A percentile compares a stretch with the other conserved stretches of the same genome.
Evolutionary conservation across 2,329 filamentous ascomycete species (phyloP).

Genomic region (Fusarium oligoseptatum): DNA sequence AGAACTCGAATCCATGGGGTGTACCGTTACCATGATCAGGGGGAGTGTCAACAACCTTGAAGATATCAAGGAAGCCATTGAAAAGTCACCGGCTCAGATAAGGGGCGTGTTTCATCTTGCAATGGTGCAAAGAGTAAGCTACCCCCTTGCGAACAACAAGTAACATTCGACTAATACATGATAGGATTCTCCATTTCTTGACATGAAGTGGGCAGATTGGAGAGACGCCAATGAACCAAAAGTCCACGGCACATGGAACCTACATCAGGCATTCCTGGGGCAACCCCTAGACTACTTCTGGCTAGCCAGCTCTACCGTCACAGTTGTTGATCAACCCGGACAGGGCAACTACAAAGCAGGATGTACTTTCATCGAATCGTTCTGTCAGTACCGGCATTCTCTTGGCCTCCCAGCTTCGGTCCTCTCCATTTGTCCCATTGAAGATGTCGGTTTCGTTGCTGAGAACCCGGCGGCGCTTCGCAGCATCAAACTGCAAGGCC

Average conservation of each 20-base stretch:
- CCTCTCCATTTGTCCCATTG: slow-evolving; percentile 15
- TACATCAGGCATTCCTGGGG: slow-evolving; percentile 39
- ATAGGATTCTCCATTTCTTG: slow-evolving; percentile 49
- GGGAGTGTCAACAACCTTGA: slow-evolving; percentile 12
- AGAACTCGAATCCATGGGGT: slow-evolving; percentile 31
- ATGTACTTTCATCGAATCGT: slow-evolving; percentile 24
- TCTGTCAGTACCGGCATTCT: slow-evolving; percentile 17
- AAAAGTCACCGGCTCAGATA: slow-evolving; percentile 18
- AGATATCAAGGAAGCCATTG: slow-evolving; percentile 26
- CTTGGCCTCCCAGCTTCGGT: slow-evolving; percentile 20
- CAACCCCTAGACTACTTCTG: slow-evolving; percentile 54
- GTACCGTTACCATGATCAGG: slow-evolving; percentile 1
- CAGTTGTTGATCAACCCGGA: slow-evolving; percentile 7
- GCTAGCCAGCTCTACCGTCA: slow-evolving; percentile 17
- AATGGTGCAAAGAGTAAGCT: slow-evolving; percentile 43
- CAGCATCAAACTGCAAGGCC: neutral
- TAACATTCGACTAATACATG: neutral
- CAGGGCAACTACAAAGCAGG: slow-evolving; percentile 27
- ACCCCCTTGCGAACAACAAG: neutral
- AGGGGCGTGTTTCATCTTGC: slow-evolving; percentile 47
- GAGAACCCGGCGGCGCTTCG: slow-evolving; percentile 4
- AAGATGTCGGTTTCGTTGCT: slow-evolving; percentile 25
- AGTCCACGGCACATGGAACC: slow-evolving; percentile 48
- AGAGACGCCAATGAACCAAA: slow-evolving; percentile 49
- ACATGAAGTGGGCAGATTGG: slow-evolving; percentile 46